These are phyloP conservation scores for Candida dajiaensis DNA, from an alignment of 805 yeast genomes.

Conservation along the genomic window DNA sequence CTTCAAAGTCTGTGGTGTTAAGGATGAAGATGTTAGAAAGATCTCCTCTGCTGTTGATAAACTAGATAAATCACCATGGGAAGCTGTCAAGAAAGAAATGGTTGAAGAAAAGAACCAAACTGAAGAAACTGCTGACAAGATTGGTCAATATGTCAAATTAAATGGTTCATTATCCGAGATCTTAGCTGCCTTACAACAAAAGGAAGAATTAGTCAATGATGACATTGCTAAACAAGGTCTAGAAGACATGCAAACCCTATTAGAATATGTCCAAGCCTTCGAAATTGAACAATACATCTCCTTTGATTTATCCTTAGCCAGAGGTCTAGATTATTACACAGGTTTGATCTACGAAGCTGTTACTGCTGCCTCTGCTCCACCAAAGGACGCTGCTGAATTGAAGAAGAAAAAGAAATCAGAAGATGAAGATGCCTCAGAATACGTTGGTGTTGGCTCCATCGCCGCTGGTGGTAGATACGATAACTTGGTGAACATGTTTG, in stretches of 20 bases:
- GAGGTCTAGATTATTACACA: constrained; percentile 97
- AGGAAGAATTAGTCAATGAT: constrained; percentile 54
- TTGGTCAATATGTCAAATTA: constrained; percentile 85
- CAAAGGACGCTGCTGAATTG: constrained; percentile 66
- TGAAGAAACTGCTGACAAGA: constrained; percentile 87
- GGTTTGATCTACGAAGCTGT: constrained; percentile 97
- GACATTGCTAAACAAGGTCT: constrained; percentile 77
- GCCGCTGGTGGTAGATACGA: constrained; percentile 99
- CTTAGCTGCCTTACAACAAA: constrained; percentile 47
- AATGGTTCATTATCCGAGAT: constrained; percentile 71
- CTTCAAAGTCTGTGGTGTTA: constrained; percentile 91
- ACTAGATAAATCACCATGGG: constrained; percentile 95
- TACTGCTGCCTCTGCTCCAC: constrained; percentile 95
- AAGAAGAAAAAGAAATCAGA: constrained; percentile 44
- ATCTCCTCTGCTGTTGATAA: constrained; percentile 95
- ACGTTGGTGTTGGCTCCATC: constrained; percentile 96
- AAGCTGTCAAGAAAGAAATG: constrained; percentile 87
- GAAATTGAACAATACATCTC: constrained; percentile 62
- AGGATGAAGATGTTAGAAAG: constrained; percentile 88
- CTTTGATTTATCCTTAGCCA: constrained; percentile 90
- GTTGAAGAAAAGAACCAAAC: constrained; percentile 84
- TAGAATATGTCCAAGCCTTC: constrained; percentile 78
- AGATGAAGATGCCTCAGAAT: constrained; percentile 91
- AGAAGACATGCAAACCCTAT: constrained; percentile 68
- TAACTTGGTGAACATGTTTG: constrained; percentile 93